Conservation (phyloP, 345 rosid species). For the Corchorus olitorius region DNA sequence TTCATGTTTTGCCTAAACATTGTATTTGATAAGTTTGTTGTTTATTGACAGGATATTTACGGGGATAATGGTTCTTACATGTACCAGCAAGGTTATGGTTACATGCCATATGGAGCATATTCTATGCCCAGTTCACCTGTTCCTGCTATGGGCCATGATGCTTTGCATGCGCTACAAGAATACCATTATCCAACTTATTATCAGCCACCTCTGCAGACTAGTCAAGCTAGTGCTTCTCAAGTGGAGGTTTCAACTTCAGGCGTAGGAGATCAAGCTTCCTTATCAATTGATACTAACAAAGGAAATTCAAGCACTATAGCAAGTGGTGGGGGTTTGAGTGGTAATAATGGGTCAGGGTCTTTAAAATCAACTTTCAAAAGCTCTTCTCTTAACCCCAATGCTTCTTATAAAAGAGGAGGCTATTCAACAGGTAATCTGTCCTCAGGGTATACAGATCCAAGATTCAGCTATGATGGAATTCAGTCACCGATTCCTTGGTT, state of each 20-base stretch:
- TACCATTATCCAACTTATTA: constrained; percentile 60
- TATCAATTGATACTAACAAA: constrained; percentile 34
- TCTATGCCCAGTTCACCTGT: constrained; percentile 37
- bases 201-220: constrained; percentile 25
- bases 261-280: constrained; percentile 32
- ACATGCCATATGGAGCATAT: constrained; percentile 49
- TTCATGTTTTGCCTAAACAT: background rate
- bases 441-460: constrained; percentile 48
- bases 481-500: constrained; percentile 38
- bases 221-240: constrained; percentile 26
- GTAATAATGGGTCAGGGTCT: constrained; percentile 39
- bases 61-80: constrained; percentile 44
- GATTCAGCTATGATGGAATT: constrained; percentile 47
- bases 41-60: constrained; percentile 39
- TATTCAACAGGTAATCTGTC: constrained; percentile 35
- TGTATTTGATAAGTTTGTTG: constrained; percentile 20
- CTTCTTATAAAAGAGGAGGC: constrained; percentile 42
- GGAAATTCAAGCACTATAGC: constrained; percentile 31
- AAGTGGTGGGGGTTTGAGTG: constrained; percentile 36
- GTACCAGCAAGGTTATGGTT: constrained; percentile 45
- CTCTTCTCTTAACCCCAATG: constrained; percentile 39
- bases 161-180: constrained; percentile 41
- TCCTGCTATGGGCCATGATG: constrained; percentile 36
- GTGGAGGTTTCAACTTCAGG: constrained; percentile 27
- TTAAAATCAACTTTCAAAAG: constrained; percentile 46